Base-by-base conservation (phyloP, 306 rosid species). In the Cotoneaster glaucophyllus region DNA sequence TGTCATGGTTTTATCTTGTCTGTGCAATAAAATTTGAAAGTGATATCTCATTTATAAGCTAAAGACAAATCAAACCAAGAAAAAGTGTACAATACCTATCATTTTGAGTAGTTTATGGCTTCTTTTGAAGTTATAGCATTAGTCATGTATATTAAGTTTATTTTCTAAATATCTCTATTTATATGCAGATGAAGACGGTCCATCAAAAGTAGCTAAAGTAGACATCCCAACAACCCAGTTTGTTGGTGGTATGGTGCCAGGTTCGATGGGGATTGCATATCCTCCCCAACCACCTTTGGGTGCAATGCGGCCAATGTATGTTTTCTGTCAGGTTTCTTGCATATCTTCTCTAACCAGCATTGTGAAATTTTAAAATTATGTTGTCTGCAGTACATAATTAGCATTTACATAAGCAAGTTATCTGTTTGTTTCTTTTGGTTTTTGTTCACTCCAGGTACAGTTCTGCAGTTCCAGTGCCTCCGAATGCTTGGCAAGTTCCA, bases 121-220 rank as follows among this genome's bases (percentile, higher is more conserved):
- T 34, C 4, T 8, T 28, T 66, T 37, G 52, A n/a, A 37, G 52
- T 39, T 66, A n/a, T 34, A 37, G 15, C 22, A 45, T 44, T 15
- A 25, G 41, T 41, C 4, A 14, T 45, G 8, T 43, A 24, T 22
- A 8, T 22, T 13, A 25, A 69, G 70, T 73, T 62, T 44, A 21
- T 28, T 43, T 64, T 74, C 82, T 76, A 59, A 84, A 69, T 37
- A 54, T 79, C 25, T 54, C 34, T 11, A 64, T 6, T 74, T 69
- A 70, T 64, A 50, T 83, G 85, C 86, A 96, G 99, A 96, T 0
- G 97, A 90, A 58, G 96, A 90, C 0, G 61, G 68, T 84, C 85
- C 92, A 53, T 88, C 98, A 37, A 96, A 96, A 86, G 80, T 82
- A 37, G 89, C 96, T 75, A 96, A 89, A 88, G 75, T 88, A 66